A percentile compares a stretch with the other conserved stretches of the same genome.
phyloP scores from a whole-genome alignment of 2,329 filamentous ascomycete species.

The Karstenula rhodostoma region DNA sequence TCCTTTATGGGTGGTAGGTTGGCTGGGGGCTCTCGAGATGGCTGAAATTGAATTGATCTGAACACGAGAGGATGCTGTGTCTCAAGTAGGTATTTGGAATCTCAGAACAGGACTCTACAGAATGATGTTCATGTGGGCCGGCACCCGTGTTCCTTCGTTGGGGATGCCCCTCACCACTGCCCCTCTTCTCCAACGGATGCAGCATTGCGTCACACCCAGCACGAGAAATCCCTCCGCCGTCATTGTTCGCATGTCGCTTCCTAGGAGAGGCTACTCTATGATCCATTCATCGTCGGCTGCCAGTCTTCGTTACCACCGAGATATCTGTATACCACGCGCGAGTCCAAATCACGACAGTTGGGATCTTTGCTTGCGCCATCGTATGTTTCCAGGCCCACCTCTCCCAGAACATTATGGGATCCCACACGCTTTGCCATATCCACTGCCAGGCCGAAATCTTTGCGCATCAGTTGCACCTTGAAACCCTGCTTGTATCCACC shows the following conservation, averaged over 20 bases:
- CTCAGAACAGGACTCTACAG: background rate
- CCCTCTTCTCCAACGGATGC: slow-evolving; percentile 35
- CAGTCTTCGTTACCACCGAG: slow-evolving; percentile 63
- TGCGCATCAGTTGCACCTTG: slow-evolving; percentile 67
- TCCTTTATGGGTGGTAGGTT: background rate
- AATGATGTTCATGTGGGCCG: slow-evolving; percentile 22
- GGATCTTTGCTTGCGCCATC: slow-evolving; percentile 60
- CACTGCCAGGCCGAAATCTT: slow-evolving; percentile 65
- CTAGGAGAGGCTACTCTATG: slow-evolving; percentile 17
- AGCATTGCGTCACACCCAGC: slow-evolving; percentile 3
- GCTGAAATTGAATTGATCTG: background rate
- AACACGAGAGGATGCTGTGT: background rate
- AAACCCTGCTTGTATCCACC: slow-evolving; percentile 64
- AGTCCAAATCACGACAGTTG: slow-evolving; percentile 63
- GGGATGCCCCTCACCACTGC: slow-evolving; percentile 21
- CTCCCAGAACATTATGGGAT: slow-evolving; percentile 59
- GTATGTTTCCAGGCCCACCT: slow-evolving; percentile 61
- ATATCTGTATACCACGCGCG: slow-evolving; percentile 65
- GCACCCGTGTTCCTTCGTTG: slow-evolving; percentile 24
- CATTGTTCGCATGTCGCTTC: no score
- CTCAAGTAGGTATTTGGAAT: slow-evolving; percentile 17
- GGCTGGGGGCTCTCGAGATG: background rate
- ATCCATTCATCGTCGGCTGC: slow-evolving; percentile 35
- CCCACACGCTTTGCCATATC: slow-evolving; percentile 64
- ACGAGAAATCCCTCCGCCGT: background rate